Evolutionary conservation across 192 early-diverging fungal genomes (phyloP).

Genomic region (Kappamyces sp.): DNA sequence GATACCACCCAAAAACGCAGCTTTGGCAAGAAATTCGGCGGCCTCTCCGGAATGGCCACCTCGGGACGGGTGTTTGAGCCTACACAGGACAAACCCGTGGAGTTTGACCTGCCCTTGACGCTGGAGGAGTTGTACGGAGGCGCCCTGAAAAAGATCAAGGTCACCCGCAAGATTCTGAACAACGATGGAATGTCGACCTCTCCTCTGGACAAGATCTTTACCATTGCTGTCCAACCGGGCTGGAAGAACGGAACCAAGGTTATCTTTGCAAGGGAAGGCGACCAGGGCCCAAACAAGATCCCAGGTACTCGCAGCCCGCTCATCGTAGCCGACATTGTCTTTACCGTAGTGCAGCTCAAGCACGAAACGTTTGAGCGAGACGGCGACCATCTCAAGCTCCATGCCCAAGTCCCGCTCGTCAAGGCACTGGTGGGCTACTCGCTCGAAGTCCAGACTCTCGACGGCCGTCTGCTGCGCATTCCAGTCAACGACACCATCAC

Average conservation of each 20-base stretch:
- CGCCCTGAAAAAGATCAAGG: conserved; percentile 45
- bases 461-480: conserved; percentile 43
- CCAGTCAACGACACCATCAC: conserved; percentile 49
- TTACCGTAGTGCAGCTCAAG: conserved; percentile 39
- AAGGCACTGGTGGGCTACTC: conserved; percentile 41
- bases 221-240: conserved; percentile 41
- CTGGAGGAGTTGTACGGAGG: conserved; percentile 53
- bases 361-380: conserved; percentile 40
- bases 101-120: conserved; percentile 34
- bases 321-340: conserved; percentile 34
- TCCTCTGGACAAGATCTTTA: conserved; percentile 36
- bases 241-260: conserved; percentile 45
- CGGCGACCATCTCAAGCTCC: conserved; percentile 40
- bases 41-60: conserved; percentile 47
- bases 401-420: conserved; percentile 30
- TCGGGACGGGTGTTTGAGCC: conserved; percentile 22
- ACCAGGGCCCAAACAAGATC: conserved; percentile 51
- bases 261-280: conserved; percentile 46
- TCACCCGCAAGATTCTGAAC: conserved; percentile 44
- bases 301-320: conserved; percentile 24
- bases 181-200: conserved; percentile 49
- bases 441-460: conserved; percentile 43
- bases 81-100: conserved; percentile 35
- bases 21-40: conserved; percentile 53
- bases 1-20: conserved; percentile 7